phyloP scores from a whole-genome alignment of 2,329 filamentous ascomycete genomes.

The Kalaharituber pfeilii region DNA sequence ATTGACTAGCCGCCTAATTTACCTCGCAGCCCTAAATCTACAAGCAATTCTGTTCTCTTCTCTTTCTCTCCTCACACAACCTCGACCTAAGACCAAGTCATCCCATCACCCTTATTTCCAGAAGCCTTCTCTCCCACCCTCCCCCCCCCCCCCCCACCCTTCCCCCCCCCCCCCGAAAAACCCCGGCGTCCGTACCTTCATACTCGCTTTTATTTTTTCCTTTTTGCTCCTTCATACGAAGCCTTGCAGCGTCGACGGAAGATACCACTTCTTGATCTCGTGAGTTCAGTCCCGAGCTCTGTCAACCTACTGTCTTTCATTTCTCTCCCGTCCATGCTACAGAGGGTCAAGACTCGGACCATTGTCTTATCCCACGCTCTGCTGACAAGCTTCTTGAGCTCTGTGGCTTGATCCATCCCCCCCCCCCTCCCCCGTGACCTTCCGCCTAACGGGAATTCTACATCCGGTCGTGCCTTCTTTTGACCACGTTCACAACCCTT shows the following conservation, averaged over 20 bases:
- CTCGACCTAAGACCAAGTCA: neutral
- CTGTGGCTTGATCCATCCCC: neutral
- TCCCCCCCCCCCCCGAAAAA: too few species aligned
- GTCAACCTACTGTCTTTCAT: neutral
- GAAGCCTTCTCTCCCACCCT: neutral
- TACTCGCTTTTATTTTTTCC: neutral
- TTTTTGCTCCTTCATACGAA: neutral
- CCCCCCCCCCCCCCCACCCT: too few species aligned
- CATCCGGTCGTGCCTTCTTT: neutral
- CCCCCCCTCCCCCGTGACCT: neutral
- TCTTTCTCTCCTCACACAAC: constrained; percentile 2
- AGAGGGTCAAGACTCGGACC: too few species aligned
- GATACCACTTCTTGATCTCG: neutral
- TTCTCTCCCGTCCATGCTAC: neutral
- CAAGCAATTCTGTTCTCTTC: constrained; percentile 3
- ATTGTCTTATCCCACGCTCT: too few species aligned
- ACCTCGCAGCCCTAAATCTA: constrained; percentile 1
- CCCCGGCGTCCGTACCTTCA: too few species aligned
- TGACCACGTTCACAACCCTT: neutral
- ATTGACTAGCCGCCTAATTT: constrained; percentile 1
- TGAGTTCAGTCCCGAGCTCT: neutral
- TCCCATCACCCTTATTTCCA: neutral
- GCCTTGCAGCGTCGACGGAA: neutral
- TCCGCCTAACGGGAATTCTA: neutral
- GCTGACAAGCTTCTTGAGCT: neutral